Evolutionary conservation across 495 filamentous ascomycete genomes (phyloP).

Genomic region (Baudoinia panamericana): DNA sequence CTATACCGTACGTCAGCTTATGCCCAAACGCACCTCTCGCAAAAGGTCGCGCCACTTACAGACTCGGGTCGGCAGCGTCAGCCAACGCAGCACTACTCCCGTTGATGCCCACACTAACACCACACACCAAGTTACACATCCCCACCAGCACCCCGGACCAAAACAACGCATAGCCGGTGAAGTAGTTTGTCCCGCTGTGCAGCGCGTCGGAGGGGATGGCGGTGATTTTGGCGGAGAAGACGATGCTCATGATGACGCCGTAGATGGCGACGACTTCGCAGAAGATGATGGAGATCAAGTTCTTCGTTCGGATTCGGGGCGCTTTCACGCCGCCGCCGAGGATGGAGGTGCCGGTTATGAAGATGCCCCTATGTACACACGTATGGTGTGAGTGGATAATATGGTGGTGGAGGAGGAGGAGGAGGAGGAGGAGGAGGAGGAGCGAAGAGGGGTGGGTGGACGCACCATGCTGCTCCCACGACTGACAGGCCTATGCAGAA

Average conservation of each 20-base stretch:
- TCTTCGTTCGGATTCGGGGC: slow-evolving; percentile 95
- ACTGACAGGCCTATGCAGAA: slow-evolving; percentile 93
- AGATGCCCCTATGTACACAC: slow-evolving; percentile 93
- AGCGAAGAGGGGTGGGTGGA: too few species aligned
- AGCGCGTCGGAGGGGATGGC: slow-evolving; percentile 38
- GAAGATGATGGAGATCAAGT: slow-evolving; percentile 99
- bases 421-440: too few species aligned
- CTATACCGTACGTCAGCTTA: slow-evolving; percentile 34
- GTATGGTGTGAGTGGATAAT: slow-evolving; percentile 23
- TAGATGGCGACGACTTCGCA: slow-evolving; percentile 99
- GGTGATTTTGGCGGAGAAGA: slow-evolving; percentile 80
- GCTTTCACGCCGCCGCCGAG: slow-evolving; percentile 92
- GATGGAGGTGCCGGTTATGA: slow-evolving; percentile 97
- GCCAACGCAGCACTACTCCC: slow-evolving; percentile 92
- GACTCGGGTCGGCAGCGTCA: slow-evolving; percentile 80
- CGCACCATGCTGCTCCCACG: slow-evolving; percentile 93
- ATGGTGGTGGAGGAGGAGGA: too few species aligned
- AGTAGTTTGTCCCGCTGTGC: slow-evolving; percentile 60
- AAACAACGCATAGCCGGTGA: slow-evolving; percentile 93
- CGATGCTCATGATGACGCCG: slow-evolving; percentile 98
- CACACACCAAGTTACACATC: slow-evolving; percentile 87
- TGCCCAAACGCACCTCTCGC: background rate
- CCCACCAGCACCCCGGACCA: slow-evolving; percentile 92
- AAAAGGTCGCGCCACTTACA: slow-evolving; percentile 51
- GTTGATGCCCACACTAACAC: slow-evolving; percentile 94